Evolutionary conservation across 2,329 filamentous ascomycete genomes (phyloP).

Genomic region (Fonsecaea monophora): DNA sequence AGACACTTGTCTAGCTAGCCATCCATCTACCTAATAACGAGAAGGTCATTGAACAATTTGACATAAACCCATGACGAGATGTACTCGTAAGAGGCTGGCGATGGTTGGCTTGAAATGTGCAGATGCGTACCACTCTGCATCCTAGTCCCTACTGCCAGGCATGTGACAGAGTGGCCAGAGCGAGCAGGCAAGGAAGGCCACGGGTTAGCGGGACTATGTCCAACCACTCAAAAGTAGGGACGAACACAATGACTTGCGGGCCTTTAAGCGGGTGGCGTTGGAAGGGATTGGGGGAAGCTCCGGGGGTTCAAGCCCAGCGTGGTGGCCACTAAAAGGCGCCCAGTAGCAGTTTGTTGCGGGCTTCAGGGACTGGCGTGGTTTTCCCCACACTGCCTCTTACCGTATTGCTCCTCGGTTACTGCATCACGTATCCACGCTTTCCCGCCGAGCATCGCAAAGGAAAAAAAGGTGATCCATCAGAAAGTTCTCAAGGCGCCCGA

Average conservation of each 20-base stretch:
- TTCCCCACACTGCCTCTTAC: constrained; percentile 9
- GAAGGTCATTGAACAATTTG: background rate
- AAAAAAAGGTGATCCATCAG: constrained; percentile 4
- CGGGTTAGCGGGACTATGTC: background rate
- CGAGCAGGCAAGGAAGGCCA: background rate
- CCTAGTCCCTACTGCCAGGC: background rate
- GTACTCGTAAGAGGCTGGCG: background rate
- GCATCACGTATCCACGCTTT: background rate
- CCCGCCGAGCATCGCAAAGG: background rate
- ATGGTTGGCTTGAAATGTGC: background rate
- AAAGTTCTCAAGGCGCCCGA: background rate
- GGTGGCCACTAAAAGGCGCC: constrained; percentile 1
- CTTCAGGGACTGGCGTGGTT: constrained; percentile 4
- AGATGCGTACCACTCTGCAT: background rate
- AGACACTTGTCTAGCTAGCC: constrained; percentile 2
- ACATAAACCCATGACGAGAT: background rate
- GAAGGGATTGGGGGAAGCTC: background rate
- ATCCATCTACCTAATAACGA: constrained; percentile 1
- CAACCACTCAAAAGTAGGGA: background rate
- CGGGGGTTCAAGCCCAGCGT: background rate
- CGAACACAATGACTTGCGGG: background rate
- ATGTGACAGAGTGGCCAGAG: constrained; percentile 5
- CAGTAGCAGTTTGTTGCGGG: constrained; percentile 8
- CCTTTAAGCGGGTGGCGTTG: background rate
- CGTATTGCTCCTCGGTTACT: background rate